Conservation (phyloP, 805 yeast species). For the Blastobotrys parvus region DNA sequence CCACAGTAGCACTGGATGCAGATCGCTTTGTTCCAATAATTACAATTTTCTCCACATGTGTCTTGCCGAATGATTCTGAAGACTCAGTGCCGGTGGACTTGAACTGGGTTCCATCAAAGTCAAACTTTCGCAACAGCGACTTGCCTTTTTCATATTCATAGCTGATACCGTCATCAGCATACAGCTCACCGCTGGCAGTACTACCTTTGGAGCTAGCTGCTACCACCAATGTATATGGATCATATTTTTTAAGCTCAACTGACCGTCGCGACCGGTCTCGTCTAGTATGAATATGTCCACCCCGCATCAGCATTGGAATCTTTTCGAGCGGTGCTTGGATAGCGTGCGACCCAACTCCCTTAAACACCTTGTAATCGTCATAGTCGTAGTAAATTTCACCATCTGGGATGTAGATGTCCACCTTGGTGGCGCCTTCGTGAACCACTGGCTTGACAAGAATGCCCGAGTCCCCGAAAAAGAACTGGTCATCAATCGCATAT, state of each 20-base stretch:
- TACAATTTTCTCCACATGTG: constrained; percentile 19
- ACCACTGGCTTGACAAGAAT: constrained; percentile 76
- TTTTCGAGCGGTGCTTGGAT: constrained; percentile 34
- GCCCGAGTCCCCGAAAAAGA: constrained; percentile 65
- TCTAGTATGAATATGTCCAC: constrained; percentile 64
- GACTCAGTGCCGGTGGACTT: constrained; percentile 9
- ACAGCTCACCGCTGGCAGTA: constrained; percentile 49
- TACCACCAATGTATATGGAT: constrained; percentile 71
- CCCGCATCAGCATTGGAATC: constrained; percentile 65
- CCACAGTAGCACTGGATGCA: constrained; percentile 21
- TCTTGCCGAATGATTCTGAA: constrained; percentile 7
- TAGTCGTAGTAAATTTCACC: constrained; percentile 26
- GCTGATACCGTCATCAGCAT: constrained; percentile 80
- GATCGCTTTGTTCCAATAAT: constrained; percentile 25
- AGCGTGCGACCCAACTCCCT: constrained; percentile 7
- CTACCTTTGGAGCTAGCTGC: constrained; percentile 41
- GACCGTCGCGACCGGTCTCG: constrained; percentile 76
- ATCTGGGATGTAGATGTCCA: constrained; percentile 44
- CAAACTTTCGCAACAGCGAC: constrained; percentile 37
- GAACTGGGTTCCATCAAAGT: constrained; percentile 20
- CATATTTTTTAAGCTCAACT: constrained; percentile 53
- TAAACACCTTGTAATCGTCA: neutral
- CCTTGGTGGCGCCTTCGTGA: constrained; percentile 37
- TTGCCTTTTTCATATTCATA: constrained; percentile 48
- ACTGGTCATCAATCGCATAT: constrained; percentile 70